These are phyloP conservation scores for Saccharum spontaneum DNA, from an alignment of 176 grass and related monocot genomes.

Conservation along the genomic window DNA sequence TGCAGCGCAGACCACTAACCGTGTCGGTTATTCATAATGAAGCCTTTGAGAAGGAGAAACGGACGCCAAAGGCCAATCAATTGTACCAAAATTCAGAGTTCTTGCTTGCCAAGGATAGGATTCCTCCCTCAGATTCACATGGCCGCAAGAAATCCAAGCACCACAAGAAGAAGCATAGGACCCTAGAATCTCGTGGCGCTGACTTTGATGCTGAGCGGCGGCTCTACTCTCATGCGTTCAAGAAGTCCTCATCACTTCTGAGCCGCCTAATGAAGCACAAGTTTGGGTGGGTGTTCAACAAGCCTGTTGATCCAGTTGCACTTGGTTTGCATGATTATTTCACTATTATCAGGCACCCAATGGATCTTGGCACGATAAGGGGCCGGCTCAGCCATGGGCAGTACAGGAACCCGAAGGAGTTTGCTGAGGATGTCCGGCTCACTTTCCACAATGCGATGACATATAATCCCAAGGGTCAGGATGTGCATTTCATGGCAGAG, in stretches of 20 bases:
- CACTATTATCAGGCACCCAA: constrained; percentile 74
- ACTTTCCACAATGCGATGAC: constrained; percentile 97
- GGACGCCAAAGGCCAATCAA: constrained; percentile 81
- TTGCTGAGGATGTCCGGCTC: constrained; percentile 82
- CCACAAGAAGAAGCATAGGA: constrained; percentile 60
- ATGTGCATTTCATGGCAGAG: constrained; percentile 94
- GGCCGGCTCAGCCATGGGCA: constrained; percentile 54
- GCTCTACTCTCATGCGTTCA: constrained; percentile 64
- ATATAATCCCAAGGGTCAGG: constrained; percentile 90
- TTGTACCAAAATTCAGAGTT: constrained; percentile 80
- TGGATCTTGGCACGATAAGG: constrained; percentile 96
- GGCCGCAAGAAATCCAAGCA: constrained; percentile 64
- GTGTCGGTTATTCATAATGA: constrained; percentile 55
- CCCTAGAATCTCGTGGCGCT: constrained; percentile 21
- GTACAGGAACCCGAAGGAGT: constrained; percentile 82
- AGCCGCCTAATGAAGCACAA: constrained; percentile 87
- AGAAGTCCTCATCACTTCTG: constrained; percentile 65
- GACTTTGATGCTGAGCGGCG: constrained; percentile 49
- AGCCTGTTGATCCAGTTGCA: constrained; percentile 64
- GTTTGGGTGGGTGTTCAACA: constrained; percentile 93
- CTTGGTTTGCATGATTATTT: constrained; percentile 89
- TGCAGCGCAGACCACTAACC: constrained; percentile 41
- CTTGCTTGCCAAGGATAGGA: constrained; percentile 82
- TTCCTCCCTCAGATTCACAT: constrained; percentile 58
- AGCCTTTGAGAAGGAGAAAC: constrained; percentile 79